Conservation (phyloP, 1,139 yeast species). For the Taiozyma sp. region DNA sequence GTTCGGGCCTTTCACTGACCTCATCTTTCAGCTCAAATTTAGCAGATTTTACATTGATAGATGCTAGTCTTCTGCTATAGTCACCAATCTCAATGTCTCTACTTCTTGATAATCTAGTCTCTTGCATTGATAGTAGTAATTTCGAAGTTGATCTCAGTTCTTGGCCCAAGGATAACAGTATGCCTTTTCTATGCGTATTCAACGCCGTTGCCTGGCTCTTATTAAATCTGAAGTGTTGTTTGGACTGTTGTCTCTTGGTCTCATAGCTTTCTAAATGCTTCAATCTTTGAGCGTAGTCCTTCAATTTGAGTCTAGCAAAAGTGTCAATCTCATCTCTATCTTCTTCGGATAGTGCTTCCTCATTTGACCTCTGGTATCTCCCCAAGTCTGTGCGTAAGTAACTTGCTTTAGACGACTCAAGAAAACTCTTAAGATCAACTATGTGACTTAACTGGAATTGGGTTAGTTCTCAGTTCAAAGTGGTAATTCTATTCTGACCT, state of each 20-base stretch:
- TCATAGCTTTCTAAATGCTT: conserved; percentile 48
- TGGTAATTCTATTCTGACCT: background rate
- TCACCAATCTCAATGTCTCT: conserved; percentile 19
- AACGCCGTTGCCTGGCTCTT: conserved; percentile 24
- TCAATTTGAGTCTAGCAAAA: conserved; percentile 45
- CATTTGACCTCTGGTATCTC: conserved; percentile 1
- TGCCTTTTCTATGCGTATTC: conserved; percentile 27
- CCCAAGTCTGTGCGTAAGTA: conserved; percentile 33
- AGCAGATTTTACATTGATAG: conserved; percentile 10
- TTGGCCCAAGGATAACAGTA: conserved; percentile 35
- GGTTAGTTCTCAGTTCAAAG: background rate
- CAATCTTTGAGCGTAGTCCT: conserved; percentile 44
- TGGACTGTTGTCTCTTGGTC: conserved; percentile 32
- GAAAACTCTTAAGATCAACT: conserved; percentile 34
- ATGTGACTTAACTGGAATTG: conserved; percentile 25
- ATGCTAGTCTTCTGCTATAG: conserved; percentile 7
- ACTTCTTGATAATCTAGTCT: conserved; percentile 38
- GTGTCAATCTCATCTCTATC: conserved; percentile 53
- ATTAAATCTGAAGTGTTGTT: conserved; percentile 12
- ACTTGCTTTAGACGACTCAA: conserved; percentile 36
- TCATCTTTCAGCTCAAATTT: conserved; percentile 26
- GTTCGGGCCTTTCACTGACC: conserved; percentile 6
- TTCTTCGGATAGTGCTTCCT: conserved; percentile 29
- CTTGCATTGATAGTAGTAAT: conserved; percentile 37
- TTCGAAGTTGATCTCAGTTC: conserved; percentile 33